Conservation (phyloP, 2,329 filamentous ascomycete species). For the Ophiostoma ips region DNA sequence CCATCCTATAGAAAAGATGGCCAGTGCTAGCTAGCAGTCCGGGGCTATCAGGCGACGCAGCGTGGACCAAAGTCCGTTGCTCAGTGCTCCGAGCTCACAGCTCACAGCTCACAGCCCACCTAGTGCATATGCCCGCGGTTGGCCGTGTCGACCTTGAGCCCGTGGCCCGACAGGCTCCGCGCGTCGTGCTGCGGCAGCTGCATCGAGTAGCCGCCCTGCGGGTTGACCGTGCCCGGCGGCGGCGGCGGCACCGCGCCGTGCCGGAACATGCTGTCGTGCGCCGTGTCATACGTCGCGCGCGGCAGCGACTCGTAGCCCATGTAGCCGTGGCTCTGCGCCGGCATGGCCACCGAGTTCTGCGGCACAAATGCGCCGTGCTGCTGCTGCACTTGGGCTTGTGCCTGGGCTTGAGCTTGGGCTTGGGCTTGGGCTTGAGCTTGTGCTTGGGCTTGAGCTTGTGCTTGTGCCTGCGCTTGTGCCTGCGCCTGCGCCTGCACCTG, state of each 20-base stretch:
- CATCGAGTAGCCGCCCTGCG: conserved; percentile 13
- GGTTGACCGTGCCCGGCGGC: conserved; percentile 10
- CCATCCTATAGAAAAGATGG: too few species aligned
- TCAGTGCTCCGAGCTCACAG: too few species aligned
- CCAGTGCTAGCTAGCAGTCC: too few species aligned
- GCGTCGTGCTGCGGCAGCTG: conserved; percentile 13
- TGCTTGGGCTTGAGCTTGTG: too few species aligned
- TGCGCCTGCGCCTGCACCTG: not conserved
- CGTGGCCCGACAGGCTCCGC: not conserved
- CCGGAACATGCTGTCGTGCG: conserved; percentile 18
- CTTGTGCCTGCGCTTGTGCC: conserved; percentile 10
- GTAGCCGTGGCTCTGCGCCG: conserved; percentile 17
- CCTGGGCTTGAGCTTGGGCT: too few species aligned
- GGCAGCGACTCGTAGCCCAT: conserved; percentile 20
- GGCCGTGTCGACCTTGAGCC: conserved; percentile 13
- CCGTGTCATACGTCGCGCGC: conserved; percentile 16
- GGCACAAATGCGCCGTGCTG: conserved; percentile 16
- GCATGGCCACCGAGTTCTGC: conserved; percentile 17
- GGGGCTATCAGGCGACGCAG: too few species aligned
- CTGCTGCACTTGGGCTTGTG: not conserved
- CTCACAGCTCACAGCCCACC: too few species aligned
- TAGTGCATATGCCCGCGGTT: conserved; percentile 6
- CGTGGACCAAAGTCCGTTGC: too few species aligned
- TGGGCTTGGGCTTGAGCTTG: conserved; percentile 4
- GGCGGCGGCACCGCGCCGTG: conserved; percentile 13